Evolutionary conservation across 257 asterid species (phyloP).

Genomic region (Gentiana straminea): DNA sequence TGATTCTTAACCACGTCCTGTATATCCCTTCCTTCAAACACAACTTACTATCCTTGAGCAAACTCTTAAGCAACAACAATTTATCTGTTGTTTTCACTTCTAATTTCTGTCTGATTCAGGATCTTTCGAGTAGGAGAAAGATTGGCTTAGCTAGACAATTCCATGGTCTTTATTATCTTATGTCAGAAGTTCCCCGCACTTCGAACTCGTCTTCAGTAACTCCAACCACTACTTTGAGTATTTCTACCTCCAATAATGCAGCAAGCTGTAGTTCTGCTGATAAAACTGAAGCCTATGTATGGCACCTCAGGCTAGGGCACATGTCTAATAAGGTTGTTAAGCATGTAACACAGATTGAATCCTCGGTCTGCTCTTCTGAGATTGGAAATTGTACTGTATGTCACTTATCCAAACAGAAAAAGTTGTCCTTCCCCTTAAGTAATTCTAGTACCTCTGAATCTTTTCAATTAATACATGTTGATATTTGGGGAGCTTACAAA

Average conservation of each 20-base stretch:
- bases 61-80: background rate
- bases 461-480: background rate
- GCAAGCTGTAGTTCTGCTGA: too few species aligned
- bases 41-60: background rate
- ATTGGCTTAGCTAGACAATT: background rate
- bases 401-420: background rate
- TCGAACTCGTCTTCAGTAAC: background rate
- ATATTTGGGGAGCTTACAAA: background rate
- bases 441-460: background rate
- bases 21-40: background rate
- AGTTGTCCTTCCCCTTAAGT: background rate
- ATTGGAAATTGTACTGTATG: background rate
- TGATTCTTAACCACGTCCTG: background rate
- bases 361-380: too few species aligned
- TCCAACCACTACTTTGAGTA: too few species aligned
- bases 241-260: too few species aligned
- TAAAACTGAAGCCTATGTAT: background rate
- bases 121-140: background rate
- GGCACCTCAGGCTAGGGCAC: conserved; percentile 1
- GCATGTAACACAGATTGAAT: too few species aligned
- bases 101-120: background rate
- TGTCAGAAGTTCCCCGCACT: background rate
- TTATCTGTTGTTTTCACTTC: background rate
- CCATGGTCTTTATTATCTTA: background rate
- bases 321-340: background rate